Percentiles rank a stretch among this genome's conserved stretches.
These are phyloP conservation scores for Paracamarosporium sp. DNA, from an alignment of 2,329 filamentous ascomycete genomes.

Conservation along the genomic window DNA sequence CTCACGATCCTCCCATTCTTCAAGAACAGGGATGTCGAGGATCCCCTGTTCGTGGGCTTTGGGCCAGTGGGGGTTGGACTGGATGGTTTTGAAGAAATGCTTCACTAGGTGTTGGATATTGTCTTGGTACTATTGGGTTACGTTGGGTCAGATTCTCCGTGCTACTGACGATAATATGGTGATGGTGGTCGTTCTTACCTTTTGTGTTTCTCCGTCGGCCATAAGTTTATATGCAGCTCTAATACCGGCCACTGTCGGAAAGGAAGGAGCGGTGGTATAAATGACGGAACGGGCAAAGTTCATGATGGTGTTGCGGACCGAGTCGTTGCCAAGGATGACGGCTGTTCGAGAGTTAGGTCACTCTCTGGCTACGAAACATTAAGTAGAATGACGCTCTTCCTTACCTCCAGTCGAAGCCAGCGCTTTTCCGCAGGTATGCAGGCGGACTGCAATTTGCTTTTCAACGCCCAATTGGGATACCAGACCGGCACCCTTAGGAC, in stretches of 20 bases:
- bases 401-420: conserved; percentile 32
- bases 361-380: too few relatives aligned
- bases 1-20: conserved; percentile 10
- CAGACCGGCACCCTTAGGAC: conserved; percentile 61
- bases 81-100: conserved; percentile 6
- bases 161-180: too few relatives aligned
- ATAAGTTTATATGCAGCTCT: conserved; percentile 38
- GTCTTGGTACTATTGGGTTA: too few relatives aligned
- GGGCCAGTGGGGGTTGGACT: conserved; percentile 7
- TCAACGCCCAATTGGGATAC: conserved; percentile 47
- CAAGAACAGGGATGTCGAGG: conserved; percentile 12
- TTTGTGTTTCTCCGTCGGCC: conserved; percentile 10
- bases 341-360: conserved; percentile 8
- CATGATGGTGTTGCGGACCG: conserved; percentile 6
- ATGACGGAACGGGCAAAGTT: conserved; percentile 30
- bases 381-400: too few relatives aligned
- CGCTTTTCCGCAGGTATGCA: conserved; percentile 37
- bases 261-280: conserved; percentile 42
- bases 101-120: conserved; percentile 12
- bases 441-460: conserved; percentile 29
- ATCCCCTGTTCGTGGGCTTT: conserved; percentile 11
- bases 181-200: too few relatives aligned
- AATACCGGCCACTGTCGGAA: conserved; percentile 45
- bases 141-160: too few relatives aligned
- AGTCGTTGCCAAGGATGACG: conserved; percentile 22